Conservation (phyloP, 169 alveolate species). For the Perkinsus chesapeaki region DNA sequence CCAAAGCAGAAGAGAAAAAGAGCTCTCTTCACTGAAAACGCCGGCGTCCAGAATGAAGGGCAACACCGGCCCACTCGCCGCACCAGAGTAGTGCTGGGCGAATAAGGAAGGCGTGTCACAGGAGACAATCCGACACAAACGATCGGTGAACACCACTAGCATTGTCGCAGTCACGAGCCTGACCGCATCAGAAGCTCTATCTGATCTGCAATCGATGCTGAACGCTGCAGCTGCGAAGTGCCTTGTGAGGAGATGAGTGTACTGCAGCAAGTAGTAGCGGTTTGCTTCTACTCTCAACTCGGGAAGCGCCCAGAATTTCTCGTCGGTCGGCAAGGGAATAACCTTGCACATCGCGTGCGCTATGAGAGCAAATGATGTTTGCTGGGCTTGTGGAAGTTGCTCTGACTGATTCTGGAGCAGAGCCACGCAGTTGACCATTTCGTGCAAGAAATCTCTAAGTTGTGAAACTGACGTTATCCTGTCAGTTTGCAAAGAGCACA, state of each 20-base stretch:
- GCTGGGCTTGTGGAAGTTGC: neutral
- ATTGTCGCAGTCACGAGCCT: neutral
- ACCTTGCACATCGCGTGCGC: neutral
- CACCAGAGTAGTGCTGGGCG: neutral
- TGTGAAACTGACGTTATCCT: neutral
- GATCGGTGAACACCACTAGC: neutral
- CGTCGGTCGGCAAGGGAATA: neutral
- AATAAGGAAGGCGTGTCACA: neutral
- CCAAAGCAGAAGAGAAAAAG: neutral
- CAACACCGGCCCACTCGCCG: neutral
- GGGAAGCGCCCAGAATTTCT: neutral
- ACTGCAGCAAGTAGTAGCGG: neutral
- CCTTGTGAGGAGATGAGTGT: neutral
- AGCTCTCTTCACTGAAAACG: neutral
- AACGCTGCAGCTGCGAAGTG: neutral
- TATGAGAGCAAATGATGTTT: neutral
- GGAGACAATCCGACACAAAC: neutral
- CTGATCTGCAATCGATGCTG: neutral
- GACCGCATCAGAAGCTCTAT: neutral
- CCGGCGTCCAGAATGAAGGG: neutral
- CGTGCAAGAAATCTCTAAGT: neutral
- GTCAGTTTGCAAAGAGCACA: neutral
- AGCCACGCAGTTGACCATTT: neutral
- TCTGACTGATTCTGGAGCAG: neutral
- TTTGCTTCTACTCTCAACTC: neutral